Evolutionary conservation across 352 stramenopile genomes (phyloP), one percentile per base, ranked within the genome.

Genomic region (Pilasporangium apinafurcum): DNA sequence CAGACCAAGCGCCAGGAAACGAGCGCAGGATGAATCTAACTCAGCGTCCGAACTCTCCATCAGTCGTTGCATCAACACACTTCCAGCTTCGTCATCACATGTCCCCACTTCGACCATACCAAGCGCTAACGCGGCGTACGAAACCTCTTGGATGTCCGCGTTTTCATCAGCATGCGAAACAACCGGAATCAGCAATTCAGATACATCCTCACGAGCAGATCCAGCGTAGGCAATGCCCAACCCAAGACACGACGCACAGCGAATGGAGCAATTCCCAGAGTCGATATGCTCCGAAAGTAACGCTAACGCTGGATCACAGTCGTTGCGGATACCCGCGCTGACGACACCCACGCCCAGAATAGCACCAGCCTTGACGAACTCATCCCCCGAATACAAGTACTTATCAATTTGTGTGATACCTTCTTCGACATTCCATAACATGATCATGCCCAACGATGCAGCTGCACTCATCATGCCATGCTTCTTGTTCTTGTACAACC

Each of bases 401-500:
- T 99, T 99, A 62, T 99, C 96, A 66, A 99, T 98, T 56, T 98
- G 84, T 43, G 95, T 98, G 48, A 99, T 87, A 18, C 97, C 96
- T 72, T 99, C 97, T 65, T 99, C 97, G 4, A 99, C 95, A 67
- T 99, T 99, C 97, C 97, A 99, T 3, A 99, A 73, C 62, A 99
- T 91, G 41, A 99, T 96, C 51, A 98, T 90, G 41, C 96, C 97
- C 24, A 99, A 72, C 29, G 95, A 99, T 12, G 96, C 97, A 2
- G 96, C 94, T 0, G 96, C 96, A 44, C 90, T 96, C 74, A 99
- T 96, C 96, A 99, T 99, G 41, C 96, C 96, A 55, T 99, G 95
- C 68, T 99, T 97, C 67, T 99, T 99, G 83, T 99, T 99, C 71
- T 99, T 99, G 78, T 98, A 99, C 22, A 99, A 61, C 96, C 96